Percentiles rank a stretch among this genome's conserved stretches.
These are phyloP conservation scores for Juncus inflexus DNA, from an alignment of 176 grass and related monocot genomes.

Conservation along the genomic window DNA sequence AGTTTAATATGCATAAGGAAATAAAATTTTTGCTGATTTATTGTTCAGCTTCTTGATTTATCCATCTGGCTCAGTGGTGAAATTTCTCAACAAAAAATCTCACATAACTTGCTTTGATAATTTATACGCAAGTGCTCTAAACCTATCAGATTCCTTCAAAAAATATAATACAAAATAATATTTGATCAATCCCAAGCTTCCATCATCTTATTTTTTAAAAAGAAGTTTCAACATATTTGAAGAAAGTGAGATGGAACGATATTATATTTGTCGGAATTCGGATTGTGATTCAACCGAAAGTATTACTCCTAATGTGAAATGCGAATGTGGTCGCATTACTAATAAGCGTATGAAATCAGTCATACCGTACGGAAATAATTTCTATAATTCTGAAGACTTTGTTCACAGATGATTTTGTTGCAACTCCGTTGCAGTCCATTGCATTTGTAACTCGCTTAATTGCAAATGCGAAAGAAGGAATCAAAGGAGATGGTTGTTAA, in stretches of 20 bases:
- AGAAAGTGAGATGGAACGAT: background rate
- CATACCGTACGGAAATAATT: background rate
- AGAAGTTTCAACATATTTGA: background rate
- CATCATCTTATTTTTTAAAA: background rate
- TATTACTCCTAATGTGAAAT: conserved; percentile 9
- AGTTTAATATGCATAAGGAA: conserved; percentile 16
- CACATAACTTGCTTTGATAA: conserved; percentile 23
- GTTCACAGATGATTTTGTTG: conserved; percentile 29
- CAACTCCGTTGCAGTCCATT: conserved; percentile 11
- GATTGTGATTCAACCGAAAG: conserved; percentile 6
- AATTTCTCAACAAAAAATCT: conserved; percentile 12
- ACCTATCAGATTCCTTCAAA: background rate
- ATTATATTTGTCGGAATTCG: conserved; percentile 20
- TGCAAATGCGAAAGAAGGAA: conserved; percentile 1
- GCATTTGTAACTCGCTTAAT: conserved; percentile 1
- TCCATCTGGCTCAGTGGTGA: conserved; percentile 18
- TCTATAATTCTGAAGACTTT: background rate
- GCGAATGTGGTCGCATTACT: conserved; percentile 12
- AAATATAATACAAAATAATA: background rate
- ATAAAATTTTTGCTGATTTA: conserved; percentile 6
- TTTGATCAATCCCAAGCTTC: conserved; percentile 14
- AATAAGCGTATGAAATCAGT: conserved; percentile 22
- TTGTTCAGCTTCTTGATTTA: conserved; percentile 26
- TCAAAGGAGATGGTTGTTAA: background rate
- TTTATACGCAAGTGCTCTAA: conserved; percentile 17